Conservation (phyloP, 768 basidiomycete genomes). For the Rhizopogon vesiculosus region DNA sequence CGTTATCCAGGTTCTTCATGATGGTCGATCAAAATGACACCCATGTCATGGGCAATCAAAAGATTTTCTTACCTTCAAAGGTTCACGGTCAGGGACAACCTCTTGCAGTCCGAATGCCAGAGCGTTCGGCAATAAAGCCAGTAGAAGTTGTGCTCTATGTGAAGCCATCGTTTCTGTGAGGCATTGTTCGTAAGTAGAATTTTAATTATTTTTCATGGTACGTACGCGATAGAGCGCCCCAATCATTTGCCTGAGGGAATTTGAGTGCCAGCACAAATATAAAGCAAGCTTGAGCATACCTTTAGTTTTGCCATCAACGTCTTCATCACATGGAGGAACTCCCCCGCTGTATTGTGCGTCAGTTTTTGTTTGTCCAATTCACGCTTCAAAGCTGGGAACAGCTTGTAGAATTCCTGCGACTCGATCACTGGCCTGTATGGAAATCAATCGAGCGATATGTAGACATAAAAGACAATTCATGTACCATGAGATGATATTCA, state of each 20-base stretch:
- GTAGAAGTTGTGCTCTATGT: slow-evolving; percentile 34
- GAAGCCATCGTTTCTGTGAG: slow-evolving; percentile 29
- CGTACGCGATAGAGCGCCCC: slow-evolving; percentile 58
- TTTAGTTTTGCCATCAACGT: slow-evolving; percentile 64
- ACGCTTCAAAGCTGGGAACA: slow-evolving; percentile 43
- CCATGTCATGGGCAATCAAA: not conserved
- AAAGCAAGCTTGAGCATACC: slow-evolving; percentile 23
- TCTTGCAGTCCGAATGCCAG: slow-evolving; percentile 44
- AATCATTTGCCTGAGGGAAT: slow-evolving; percentile 48
- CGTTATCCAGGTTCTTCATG: no score
- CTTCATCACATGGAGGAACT: slow-evolving; percentile 54
- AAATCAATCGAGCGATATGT: not conserved
- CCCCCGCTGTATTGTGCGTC: slow-evolving; percentile 45
- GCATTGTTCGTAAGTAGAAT: not conserved
- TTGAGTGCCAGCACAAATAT: not conserved
- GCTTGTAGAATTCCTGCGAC: slow-evolving; percentile 50
- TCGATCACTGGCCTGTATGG: slow-evolving; percentile 48
- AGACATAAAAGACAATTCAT: not conserved
- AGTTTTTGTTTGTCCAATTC: slow-evolving; percentile 42
- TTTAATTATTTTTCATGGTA: not conserved
- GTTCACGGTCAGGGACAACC: slow-evolving; percentile 39
- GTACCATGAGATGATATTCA: slow-evolving; percentile 56
- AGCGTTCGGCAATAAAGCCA: slow-evolving; percentile 38
- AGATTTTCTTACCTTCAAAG: slow-evolving; percentile 38
- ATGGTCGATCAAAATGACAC: no score